These are phyloP conservation scores for Peronospora tabacina DNA, from an alignment of 352 stramenopile genomes.

Conservation along the genomic window DNA sequence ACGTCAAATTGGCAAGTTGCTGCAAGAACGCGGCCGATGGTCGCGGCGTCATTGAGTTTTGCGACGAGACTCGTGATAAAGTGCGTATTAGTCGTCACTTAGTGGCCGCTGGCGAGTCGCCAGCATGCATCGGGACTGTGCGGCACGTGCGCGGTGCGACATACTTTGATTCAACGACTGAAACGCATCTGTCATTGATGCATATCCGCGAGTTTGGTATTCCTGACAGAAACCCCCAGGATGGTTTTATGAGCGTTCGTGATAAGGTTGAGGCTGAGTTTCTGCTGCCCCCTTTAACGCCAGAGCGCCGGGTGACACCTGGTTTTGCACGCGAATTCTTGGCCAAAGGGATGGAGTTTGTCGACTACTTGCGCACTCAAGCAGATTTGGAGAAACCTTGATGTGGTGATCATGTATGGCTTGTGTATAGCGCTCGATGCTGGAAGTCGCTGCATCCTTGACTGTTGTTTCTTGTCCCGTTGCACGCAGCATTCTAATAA, in stretches of 20 bases:
- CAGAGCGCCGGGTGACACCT: slow-evolving; percentile 41
- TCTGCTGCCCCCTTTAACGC: slow-evolving; percentile 44
- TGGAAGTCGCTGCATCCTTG: not conserved
- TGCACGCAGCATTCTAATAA: slow-evolving; percentile 22
- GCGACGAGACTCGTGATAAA: slow-evolving; percentile 27
- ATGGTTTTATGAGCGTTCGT: slow-evolving; percentile 46
- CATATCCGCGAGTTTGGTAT: slow-evolving; percentile 49
- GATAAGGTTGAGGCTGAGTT: slow-evolving; percentile 65
- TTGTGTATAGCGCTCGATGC: not conserved
- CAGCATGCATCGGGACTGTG: slow-evolving; percentile 44
- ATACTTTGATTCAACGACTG: slow-evolving; percentile 31
- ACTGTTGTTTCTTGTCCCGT: slow-evolving; percentile 30
- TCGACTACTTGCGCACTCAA: slow-evolving; percentile 52
- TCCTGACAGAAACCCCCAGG: slow-evolving; percentile 30
- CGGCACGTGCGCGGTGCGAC: slow-evolving; percentile 43
- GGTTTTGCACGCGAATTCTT: slow-evolving; percentile 51
- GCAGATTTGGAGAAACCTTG: slow-evolving; percentile 23
- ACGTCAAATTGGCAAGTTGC: slow-evolving; percentile 26
- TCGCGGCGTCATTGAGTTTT: slow-evolving; percentile 55
- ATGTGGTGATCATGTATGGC: not conserved
- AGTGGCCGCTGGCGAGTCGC: slow-evolving; percentile 33
- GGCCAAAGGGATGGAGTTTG: slow-evolving; percentile 46
- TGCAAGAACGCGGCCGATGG: slow-evolving; percentile 33
- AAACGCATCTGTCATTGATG: slow-evolving; percentile 43
- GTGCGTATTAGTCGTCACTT: slow-evolving; percentile 52